Evolutionary conservation across 805 yeast species (phyloP), one percentile per base, ranked within the genome.

Genomic region (Candida succiphila): DNA sequence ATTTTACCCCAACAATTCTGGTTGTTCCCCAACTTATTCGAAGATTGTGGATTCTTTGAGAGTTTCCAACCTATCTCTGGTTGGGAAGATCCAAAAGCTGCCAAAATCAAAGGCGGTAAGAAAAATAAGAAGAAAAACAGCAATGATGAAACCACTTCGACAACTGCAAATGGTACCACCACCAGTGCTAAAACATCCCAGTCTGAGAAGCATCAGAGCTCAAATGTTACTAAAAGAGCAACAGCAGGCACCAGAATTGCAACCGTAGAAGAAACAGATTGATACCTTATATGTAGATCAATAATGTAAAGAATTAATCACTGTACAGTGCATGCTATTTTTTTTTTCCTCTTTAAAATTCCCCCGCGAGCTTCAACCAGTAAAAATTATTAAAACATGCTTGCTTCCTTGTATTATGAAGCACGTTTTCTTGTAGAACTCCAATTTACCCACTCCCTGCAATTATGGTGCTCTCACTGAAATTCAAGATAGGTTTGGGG

Each of bases 21-120:
- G 98, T 54, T 92, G 30, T 89, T 86, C 69, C 98, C 98, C 36
- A 89, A 89, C 53, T 66, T 92, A 51, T 92, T 88, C 59, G 98
- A 79, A 41, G 98, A 92, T 52, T 88, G 94, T 47, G 95, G 96
- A 17, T 81, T 92, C 42, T 51, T 89, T 39, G 97, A 89, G 38
- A 82, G 95, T 64, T 92, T 92, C 64, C 69, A 69, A 43, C 98
- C 98, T 4, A 44, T 79, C n/a, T 92, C 82, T 51, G 92, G 77
- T 3, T 87, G 87, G 83, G 85, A 63, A 32, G 58, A 51, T 17
- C 56, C 62, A 14, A 53, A 52, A 27, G 44, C 41, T 14, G 49
- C 45, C 20, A 45, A 49, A 30, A 36, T 39, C 13, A 40, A 41
- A 21, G 38, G 35, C 23, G 20, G 28, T 14, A n/a, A 20, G 3